phyloP scores from a whole-genome alignment of 2,329 filamentous ascomycete genomes.

The Zymoseptoria pseudotritici region DNA sequence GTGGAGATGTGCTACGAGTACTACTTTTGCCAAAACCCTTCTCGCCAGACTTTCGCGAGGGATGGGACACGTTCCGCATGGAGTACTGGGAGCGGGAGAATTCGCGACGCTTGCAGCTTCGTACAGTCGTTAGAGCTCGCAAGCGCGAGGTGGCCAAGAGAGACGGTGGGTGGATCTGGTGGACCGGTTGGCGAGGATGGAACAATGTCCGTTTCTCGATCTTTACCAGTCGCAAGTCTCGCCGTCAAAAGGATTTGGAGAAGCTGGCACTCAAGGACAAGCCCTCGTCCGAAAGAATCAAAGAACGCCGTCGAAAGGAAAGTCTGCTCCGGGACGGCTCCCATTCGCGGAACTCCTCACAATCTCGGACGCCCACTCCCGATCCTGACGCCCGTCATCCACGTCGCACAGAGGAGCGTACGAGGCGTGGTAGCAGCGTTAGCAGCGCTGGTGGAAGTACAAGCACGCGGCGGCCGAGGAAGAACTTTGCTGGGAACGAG shows the following conservation, averaged over 20 bases:
- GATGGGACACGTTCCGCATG: constrained; percentile 89
- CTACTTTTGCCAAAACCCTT: constrained; percentile 90
- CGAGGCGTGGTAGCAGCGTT: constrained; percentile 21
- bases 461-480: constrained; percentile 15
- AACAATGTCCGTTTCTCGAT: constrained; percentile 26
- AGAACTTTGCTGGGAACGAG: constrained; percentile 9
- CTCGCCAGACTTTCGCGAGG: constrained; percentile 86
- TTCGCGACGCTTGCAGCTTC: constrained; percentile 68
- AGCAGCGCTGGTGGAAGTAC: constrained; percentile 7
- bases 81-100: constrained; percentile 99
- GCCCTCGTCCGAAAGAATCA: constrained; percentile 13
- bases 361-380: constrained; percentile 20
- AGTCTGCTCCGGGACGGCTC: constrained; percentile 19
- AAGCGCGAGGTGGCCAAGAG: constrained; percentile 63
- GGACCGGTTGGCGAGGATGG: constrained; percentile 64
- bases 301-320: constrained; percentile 16
- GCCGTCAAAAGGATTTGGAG: constrained; percentile 25
- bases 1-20: constrained; percentile 86
- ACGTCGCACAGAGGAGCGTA: constrained; percentile 10
- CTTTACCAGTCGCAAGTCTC: constrained; percentile 19
- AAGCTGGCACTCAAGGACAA: constrained; percentile 24
- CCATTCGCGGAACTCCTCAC: constrained; percentile 16
- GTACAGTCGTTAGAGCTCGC: constrained; percentile 60
- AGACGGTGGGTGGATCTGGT: constrained; percentile 74
- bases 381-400: constrained; percentile 12